Base-by-base conservation (phyloP, 129 eudicot species). In the Flaveria brownii region DNA sequence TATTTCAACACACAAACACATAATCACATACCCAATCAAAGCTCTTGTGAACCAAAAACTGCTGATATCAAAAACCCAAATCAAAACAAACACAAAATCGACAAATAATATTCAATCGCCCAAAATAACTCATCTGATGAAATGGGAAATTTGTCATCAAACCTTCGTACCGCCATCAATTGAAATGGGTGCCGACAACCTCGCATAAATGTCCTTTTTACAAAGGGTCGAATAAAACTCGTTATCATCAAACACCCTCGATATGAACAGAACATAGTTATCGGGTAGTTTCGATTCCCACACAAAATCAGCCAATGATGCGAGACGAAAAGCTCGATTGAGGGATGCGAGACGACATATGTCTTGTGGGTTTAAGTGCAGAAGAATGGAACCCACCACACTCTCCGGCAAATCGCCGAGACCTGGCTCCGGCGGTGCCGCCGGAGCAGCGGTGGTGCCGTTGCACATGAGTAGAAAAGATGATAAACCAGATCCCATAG, bases 341-440 rank as follows among this genome's bases (percentile, higher is more conserved):
- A 93, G 78, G 56, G 51, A 74, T 2, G 96, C 92, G 20, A 93
- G 78, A 18, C 55, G 72, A 73, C 96, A 93, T 50, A 90, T 93
- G 81, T 93, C 85, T 6, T 79, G 88, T 17, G 96, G 96, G 49
- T 77, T 82, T 49, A 93, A 73, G 81, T 91, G 61, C 56, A 81
- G 51, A 49, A 93, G 77, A 45, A 93, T 87, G 12, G 82, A 73
- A 8, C 90, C 98, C 79, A 87, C 90, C 63, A 91, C 89, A 71
- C 97, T 88, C 72, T 91, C 96, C 82, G 98, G 97, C 87, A 93
- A 73, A 63, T 93, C 96, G 2, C 97, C 98, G 14, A 93, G 86
- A 12, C 85, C 76, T 1, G 84, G 71, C 75, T 73, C 80, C 84
- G 80, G 56, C 20, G 83, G 36, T 3, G 0, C 8, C 22, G 42